A percentile compares a stretch with the other conserved stretches of the same genome.
Conservation (phyloP, 192 early-diverging fungal genomes). For the Rhizophagus sp. region DNA sequence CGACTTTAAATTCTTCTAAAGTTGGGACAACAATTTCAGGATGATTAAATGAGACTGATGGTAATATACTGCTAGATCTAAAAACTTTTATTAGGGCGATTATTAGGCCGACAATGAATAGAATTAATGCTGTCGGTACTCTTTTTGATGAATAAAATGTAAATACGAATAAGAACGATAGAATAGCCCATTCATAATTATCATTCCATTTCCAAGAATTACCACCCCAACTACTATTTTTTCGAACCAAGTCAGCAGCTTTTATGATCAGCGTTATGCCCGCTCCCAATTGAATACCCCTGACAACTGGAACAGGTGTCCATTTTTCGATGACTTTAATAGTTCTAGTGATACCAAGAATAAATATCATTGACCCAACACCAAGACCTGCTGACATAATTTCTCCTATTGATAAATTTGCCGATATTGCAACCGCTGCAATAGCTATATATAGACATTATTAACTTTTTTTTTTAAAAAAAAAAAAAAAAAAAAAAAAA, state of each 20-base stretch:
- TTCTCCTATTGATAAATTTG: constrained; percentile 66
- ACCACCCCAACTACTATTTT: constrained; percentile 55
- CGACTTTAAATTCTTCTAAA: constrained; percentile 63
- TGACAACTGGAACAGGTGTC: constrained; percentile 73
- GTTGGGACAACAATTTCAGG: constrained; percentile 59
- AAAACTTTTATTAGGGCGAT: constrained; percentile 63
- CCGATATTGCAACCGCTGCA: constrained; percentile 74
- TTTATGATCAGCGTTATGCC: constrained; percentile 70
- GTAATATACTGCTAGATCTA: constrained; percentile 29
- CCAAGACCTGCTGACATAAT: constrained; percentile 72
- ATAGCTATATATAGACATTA: too few relatives aligned
- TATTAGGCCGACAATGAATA: constrained; percentile 71
- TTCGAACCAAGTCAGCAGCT: constrained; percentile 62
- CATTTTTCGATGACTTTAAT: constrained; percentile 67
- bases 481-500: too few relatives aligned
- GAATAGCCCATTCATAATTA: constrained; percentile 71
- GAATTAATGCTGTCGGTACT: constrained; percentile 67
- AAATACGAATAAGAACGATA: constrained; percentile 70
- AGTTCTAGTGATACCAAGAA: constrained; percentile 69
- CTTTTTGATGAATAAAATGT: constrained; percentile 63
- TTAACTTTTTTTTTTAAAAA: too few relatives aligned
- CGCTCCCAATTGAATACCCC: constrained; percentile 78
- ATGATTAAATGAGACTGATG: constrained; percentile 43
- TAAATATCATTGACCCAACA: constrained; percentile 63
- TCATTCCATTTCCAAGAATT: constrained; percentile 64